Evolutionary conservation across 371 early-diverging fungal genomes (phyloP).

Genomic region (Lichtheimia hyalospora): DNA sequence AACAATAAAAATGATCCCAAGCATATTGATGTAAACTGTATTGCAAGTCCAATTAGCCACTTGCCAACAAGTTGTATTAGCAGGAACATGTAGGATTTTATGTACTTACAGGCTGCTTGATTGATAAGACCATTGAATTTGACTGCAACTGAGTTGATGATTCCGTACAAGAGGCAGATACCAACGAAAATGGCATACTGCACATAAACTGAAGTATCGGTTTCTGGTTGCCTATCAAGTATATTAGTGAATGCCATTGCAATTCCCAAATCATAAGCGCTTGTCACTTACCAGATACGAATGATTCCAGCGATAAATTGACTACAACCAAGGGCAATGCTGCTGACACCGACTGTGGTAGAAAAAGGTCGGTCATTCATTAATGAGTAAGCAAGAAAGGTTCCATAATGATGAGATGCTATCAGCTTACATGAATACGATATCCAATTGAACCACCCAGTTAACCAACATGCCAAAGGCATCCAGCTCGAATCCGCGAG

Average conservation of each 20-base stretch:
- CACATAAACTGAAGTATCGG: slow-evolving; percentile 41
- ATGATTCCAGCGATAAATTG: slow-evolving; percentile 57
- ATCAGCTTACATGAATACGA: slow-evolving; percentile 28
- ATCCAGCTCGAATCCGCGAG: slow-evolving; percentile 55
- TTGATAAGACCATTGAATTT: slow-evolving; percentile 50
- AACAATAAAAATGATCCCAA: slow-evolving; percentile 57
- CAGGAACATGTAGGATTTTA: neutral
- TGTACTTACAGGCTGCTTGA: slow-evolving; percentile 49
- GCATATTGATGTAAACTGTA: slow-evolving; percentile 42
- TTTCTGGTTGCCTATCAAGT: slow-evolving; percentile 23
- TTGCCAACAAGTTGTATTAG: neutral
- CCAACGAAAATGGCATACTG: slow-evolving; percentile 52
- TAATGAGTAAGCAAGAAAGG: neutral
- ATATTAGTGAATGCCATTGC: slow-evolving; percentile 14
- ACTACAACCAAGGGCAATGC: slow-evolving; percentile 53
- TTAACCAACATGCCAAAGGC: slow-evolving; percentile 61
- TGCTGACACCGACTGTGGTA: slow-evolving; percentile 29
- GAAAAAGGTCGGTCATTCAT: no score
- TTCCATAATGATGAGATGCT: neutral
- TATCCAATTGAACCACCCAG: slow-evolving; percentile 67
- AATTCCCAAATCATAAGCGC: neutral
- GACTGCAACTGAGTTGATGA: slow-evolving; percentile 57
- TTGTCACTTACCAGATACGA: slow-evolving; percentile 36
- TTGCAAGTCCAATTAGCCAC: neutral
- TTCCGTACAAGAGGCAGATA: slow-evolving; percentile 46